Evolutionary conservation across 2,329 filamentous ascomycete genomes (phyloP).

Genomic region (Chaetomiaceae sp.): DNA sequence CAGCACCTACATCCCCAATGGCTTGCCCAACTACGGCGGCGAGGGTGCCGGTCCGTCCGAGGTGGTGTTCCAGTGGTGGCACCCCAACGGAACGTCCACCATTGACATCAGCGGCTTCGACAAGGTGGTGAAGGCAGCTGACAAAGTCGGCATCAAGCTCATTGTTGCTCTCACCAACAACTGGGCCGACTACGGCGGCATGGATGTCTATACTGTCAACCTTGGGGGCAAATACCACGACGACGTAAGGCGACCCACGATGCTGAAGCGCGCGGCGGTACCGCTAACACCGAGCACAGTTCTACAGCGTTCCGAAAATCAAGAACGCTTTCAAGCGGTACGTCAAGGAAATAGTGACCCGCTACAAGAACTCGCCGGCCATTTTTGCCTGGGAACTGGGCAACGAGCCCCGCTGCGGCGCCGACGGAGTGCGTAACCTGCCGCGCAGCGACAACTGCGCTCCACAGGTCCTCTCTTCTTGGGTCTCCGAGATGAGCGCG

Average conservation of each 20-base stretch:
- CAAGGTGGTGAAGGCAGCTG: slow-evolving; percentile 47
- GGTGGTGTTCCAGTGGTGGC: slow-evolving; percentile 44
- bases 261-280: neutral
- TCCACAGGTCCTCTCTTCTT: slow-evolving; percentile 41
- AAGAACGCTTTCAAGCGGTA: slow-evolving; percentile 54
- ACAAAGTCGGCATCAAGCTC: slow-evolving; percentile 48
- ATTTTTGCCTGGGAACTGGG: slow-evolving; percentile 65
- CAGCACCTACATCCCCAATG: slow-evolving; percentile 40
- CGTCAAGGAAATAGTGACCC: slow-evolving; percentile 53
- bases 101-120: slow-evolving; percentile 46
- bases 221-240: slow-evolving; percentile 49
- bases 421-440: slow-evolving; percentile 43
- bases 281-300: slow-evolving; percentile 31
- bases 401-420: slow-evolving; percentile 55
- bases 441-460: slow-evolving; percentile 38
- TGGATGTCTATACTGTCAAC: slow-evolving; percentile 56
- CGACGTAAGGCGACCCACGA: slow-evolving; percentile 33
- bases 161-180: slow-evolving; percentile 54
- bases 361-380: slow-evolving; percentile 55
- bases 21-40: slow-evolving; percentile 49
- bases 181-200: slow-evolving; percentile 57
- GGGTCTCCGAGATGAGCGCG: slow-evolving; percentile 51
- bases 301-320: slow-evolving; percentile 47
- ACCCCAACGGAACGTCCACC: slow-evolving; percentile 41
- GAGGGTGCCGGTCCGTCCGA: slow-evolving; percentile 44